Percentiles rank a stretch among this genome's conserved stretches.
phyloP scores from a whole-genome alignment of 2,329 filamentous ascomycete genomes.

The Alternaria sp. region DNA sequence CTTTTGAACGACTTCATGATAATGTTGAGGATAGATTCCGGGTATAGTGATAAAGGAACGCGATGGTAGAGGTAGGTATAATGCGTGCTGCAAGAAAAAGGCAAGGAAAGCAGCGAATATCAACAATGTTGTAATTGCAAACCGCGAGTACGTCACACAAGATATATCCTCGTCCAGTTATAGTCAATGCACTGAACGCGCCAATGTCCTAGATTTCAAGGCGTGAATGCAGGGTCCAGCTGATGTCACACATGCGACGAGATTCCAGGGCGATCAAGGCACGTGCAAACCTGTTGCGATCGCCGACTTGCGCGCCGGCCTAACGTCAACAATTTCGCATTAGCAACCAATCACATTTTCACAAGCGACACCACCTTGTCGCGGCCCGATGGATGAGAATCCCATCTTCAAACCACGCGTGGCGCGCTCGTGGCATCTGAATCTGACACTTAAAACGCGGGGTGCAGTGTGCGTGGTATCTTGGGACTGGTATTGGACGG shows the following conservation, averaged over 20 bases:
- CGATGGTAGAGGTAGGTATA: neutral
- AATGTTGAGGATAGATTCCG: neutral
- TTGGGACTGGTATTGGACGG: slow-evolving; percentile 11
- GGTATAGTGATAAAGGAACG: neutral
- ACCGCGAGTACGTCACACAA: slow-evolving; percentile 8
- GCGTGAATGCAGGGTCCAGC: slow-evolving; percentile 30
- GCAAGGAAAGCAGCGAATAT: neutral
- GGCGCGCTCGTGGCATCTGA: slow-evolving; percentile 21
- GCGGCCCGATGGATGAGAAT: slow-evolving; percentile 16
- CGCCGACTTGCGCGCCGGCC: slow-evolving; percentile 13
- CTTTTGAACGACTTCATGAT: slow-evolving; percentile 36
- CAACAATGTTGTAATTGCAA: neutral
- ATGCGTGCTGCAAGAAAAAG: neutral
- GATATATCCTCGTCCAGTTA: slow-evolving; percentile 19
- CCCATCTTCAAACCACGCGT: slow-evolving; percentile 22
- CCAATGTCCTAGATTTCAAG: slow-evolving; percentile 12
- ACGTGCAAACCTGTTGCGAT: slow-evolving; percentile 27
- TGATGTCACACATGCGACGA: slow-evolving; percentile 42
- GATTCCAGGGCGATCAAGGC: slow-evolving; percentile 2
- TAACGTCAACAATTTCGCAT: slow-evolving; percentile 19
- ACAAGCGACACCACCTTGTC: slow-evolving; percentile 22
- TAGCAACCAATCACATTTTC: slow-evolving; percentile 22
- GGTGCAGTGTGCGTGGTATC: neutral
- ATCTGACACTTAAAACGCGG: slow-evolving; percentile 6
- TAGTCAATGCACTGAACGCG: slow-evolving; percentile 15